Base-by-base conservation (phyloP, 305 asterid genomes). In the Ajuga reptans region DNA sequence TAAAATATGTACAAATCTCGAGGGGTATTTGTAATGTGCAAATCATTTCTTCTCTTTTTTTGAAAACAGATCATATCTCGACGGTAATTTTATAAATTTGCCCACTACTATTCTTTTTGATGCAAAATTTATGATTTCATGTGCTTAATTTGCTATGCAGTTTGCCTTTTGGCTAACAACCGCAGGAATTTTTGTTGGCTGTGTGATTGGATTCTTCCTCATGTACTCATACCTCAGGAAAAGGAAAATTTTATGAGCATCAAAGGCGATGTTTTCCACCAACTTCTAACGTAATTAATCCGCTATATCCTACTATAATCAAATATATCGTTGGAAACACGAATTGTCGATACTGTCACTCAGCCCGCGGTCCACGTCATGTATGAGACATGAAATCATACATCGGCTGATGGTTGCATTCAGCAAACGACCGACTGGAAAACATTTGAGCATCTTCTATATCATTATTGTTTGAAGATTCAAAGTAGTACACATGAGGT, bases 141-240 rank as follows among this genome's bases (percentile, higher is more conserved):
- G 16, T 62, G 76, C 62, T 55, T 36, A 18, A 53, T 64, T 64
- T 21, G 61, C 47, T 55, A 18, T 68, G 93, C 90, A 92, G 97
- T 90, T 73, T 60, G 98, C 98, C 16, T 93, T 93, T 74, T 93
- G 99, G 99, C 71, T 87, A 47, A 91, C 97, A 47, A 93, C 99
- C 11, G 90, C 82, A 21, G 99, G 96, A 50, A 93, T 93, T 46
- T 70, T 87, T 7, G 74, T 85, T 18, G 96, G 97, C 4, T 89
- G 95, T 64, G 73, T 84, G 60, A 75, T 87, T 77, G 92, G 88
- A 46, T 93, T 89, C 69, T 87, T 81, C 67, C 83, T 93, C 67
- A 79, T 84, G 93, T 91, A 89, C 71, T 84, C 80, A 16, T 93
- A 93, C 84, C 91, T 93, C 75, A 80, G 85, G 73, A 81, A 73